These are phyloP conservation scores for Fusarium subglutinans DNA, from an alignment of 2,329 filamentous ascomycete genomes.

Conservation along the genomic window DNA sequence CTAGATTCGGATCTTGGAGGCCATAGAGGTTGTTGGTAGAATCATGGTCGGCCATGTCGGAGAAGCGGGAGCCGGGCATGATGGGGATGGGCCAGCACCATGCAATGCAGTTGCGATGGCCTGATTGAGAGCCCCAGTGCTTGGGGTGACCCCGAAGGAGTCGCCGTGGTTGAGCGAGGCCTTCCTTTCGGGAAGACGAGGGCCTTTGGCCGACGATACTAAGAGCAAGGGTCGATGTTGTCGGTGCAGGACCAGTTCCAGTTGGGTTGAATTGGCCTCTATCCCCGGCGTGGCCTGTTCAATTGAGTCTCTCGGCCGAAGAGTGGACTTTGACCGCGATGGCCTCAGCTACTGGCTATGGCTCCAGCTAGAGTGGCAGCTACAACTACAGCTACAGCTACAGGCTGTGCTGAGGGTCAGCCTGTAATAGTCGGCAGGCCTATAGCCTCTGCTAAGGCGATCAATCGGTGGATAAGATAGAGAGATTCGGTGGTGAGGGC, in stretches of 20 bases:
- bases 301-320: slow-evolving; percentile 8
- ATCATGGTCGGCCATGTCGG: slow-evolving; percentile 53
- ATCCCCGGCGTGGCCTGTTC: slow-evolving; percentile 6
- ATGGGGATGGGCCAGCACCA: slow-evolving; percentile 41
- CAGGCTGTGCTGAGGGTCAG: slow-evolving; percentile 4
- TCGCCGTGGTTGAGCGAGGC: slow-evolving; percentile 35
- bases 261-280: slow-evolving; percentile 15
- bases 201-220: slow-evolving; percentile 27
- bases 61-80: slow-evolving; percentile 43
- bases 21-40: slow-evolving; percentile 54
- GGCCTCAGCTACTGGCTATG: slow-evolving; percentile 5
- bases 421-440: slow-evolving; percentile 1
- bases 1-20: slow-evolving; percentile 55
- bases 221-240: slow-evolving; percentile 20
- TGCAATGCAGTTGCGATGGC: slow-evolving; percentile 45
- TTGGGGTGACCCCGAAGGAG: slow-evolving; percentile 35
- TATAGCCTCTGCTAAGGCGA: slow-evolving; percentile 9
- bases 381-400: slow-evolving; percentile 6
- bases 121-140: slow-evolving; percentile 40
- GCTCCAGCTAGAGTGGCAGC: not conserved
- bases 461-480: slow-evolving; percentile 9
- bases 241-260: not conserved
- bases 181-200: slow-evolving; percentile 37
- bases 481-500: slow-evolving; percentile 17
- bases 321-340: slow-evolving; percentile 25